Evolutionary conservation across 371 early-diverging fungal species (phyloP), one percentile per base, ranked within the genome.

Genomic region (Mycotypha africana): DNA sequence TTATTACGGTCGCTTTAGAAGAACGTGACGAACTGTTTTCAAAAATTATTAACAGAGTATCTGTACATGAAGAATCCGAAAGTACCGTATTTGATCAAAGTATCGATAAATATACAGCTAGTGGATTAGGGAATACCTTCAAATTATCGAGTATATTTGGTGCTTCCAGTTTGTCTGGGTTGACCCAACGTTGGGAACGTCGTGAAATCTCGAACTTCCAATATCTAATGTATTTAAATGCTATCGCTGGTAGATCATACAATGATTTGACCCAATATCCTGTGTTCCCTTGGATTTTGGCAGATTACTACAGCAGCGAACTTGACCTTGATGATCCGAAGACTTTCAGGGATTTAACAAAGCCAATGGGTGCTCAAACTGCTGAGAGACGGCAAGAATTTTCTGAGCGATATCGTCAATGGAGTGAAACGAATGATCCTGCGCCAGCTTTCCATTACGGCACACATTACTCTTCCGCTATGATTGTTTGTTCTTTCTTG

Each of bases 391-490:
- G 65, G 59, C 67, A 24, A 53, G 84, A 62, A 60, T 85, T 66
- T 56, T 67, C 67, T 38, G 82, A 71, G 12, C 59, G 78, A 16
- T 74, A 78, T 47, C 58, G 66, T n/a, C 75, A 85, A 45, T 73
- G 81, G 47, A 89, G 88, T 45, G 90, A 90, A 53, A 74, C 91
- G 55, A 53, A 76, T 51, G 59, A 91, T 73, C 59, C 78, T 30
- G 60, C 84, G 55, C 85, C 85, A 23, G 81, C 78, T 30, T 91
- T 91, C 67, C 85, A 89, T 54, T 91, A 91, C 53, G 92, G 92
- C n/a, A 89, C 93, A 0, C 93, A 93, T 53, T 93, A 93, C 52
- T 90, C 91, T 1, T 86, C 89, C 0, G 87, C 93, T 4, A 89
- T 87, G 76, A 82, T 86, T 51, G 88, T 89, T 0, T 78, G 90